phyloP scores from a whole-genome alignment of 768 basidiomycete genomes.

The Amanita brunnescens region DNA sequence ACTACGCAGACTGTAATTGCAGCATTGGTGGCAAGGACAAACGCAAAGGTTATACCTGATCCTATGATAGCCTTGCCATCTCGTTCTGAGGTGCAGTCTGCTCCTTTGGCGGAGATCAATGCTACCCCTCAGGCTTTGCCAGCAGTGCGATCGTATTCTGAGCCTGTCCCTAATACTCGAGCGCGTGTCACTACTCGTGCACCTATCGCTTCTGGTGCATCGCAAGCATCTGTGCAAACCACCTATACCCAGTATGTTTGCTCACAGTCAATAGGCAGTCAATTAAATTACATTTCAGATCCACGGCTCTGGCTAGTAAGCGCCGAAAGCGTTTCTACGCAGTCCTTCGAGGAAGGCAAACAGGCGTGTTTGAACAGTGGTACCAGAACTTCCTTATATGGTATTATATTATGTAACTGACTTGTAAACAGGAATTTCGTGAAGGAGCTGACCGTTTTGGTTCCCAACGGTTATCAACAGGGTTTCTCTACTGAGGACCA shows the following conservation, averaged over 20 bases:
- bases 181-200: not conserved
- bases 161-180: not conserved
- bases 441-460: not conserved
- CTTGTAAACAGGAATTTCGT: not conserved
- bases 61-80: not conserved
- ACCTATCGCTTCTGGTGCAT: not conserved
- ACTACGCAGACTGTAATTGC: not conserved
- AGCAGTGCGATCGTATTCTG: not conserved
- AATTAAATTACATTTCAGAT: not conserved
- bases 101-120: not conserved
- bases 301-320: not conserved
- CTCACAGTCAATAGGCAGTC: not conserved
- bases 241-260: not conserved
- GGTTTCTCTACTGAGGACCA: not conserved
- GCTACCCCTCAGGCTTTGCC: too few species aligned
- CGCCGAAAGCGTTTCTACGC: not conserved
- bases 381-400: not conserved
- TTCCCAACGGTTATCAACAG: not conserved
- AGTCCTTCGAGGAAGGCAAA: not conserved
- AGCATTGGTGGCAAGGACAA: not conserved
- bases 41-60: not conserved
- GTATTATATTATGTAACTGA: not conserved
- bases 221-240: not conserved
- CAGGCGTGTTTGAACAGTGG: not conserved
- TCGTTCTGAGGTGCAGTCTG: not conserved